Conservation (phyloP, 2,329 filamentous ascomycete genomes). For the Eutypa lata region DNA sequence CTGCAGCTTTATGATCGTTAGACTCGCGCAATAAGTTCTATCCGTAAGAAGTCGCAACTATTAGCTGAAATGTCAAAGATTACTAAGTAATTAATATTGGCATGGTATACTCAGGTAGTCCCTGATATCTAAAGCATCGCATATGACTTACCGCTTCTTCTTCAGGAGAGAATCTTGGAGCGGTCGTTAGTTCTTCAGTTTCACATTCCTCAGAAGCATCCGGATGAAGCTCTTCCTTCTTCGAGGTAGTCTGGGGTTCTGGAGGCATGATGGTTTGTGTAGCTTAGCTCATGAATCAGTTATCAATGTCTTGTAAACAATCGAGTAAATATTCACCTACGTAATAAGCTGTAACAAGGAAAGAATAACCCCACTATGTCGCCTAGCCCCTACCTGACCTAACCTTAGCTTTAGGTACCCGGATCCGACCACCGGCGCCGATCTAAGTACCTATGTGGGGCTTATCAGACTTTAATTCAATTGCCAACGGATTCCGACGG, state of each 20-base stretch:
- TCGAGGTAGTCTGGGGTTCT: conserved; percentile 8
- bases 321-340: too few species aligned
- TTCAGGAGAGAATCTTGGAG: conserved; percentile 47
- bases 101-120: background rate
- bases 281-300: too few species aligned
- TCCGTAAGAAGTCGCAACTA: conserved; percentile 2
- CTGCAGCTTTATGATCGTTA: conserved; percentile 67
- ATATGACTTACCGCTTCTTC: conserved; percentile 51
- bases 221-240: conserved; percentile 1
- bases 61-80: background rate
- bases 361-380: too few species aligned
- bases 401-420: too few species aligned
- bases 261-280: conserved; percentile 1
- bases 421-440: too few species aligned
- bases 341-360: too few species aligned
- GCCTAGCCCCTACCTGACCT: too few species aligned
- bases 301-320: too few species aligned
- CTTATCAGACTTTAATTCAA: too few species aligned
- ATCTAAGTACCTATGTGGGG: too few species aligned
- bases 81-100: background rate
- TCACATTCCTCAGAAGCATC: conserved; percentile 7
- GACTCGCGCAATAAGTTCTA: conserved; percentile 70
- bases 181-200: conserved; percentile 26
- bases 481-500: background rate
- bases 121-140: conserved; percentile 1